phyloP scores from a whole-genome alignment of 257 asterid genomes.

The Petunia axillaris region DNA sequence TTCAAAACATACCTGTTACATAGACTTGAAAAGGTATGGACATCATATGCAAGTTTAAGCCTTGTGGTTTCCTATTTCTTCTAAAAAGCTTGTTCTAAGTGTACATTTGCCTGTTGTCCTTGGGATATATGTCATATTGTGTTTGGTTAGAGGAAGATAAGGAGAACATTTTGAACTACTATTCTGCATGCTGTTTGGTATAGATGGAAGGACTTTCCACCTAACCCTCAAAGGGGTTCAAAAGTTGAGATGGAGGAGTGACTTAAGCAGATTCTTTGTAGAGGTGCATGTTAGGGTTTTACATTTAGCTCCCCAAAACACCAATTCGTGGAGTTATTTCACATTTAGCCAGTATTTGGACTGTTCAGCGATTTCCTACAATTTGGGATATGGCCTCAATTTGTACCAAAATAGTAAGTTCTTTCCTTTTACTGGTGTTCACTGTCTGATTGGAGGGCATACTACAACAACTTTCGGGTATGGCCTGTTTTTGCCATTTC shows the following conservation, averaged over 20 bases:
- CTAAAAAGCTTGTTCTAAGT: slow-evolving; percentile 20
- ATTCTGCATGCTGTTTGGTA: slow-evolving; percentile 9
- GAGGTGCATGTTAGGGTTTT: background rate
- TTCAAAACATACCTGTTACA: slow-evolving; percentile 88
- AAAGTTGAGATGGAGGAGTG: slow-evolving; percentile 20
- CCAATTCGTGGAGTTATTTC: background rate
- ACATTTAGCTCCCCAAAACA: background rate
- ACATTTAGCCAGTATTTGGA: slow-evolving; percentile 1
- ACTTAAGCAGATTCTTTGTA: slow-evolving; percentile 15
- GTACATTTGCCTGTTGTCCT: background rate
- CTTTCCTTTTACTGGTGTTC: slow-evolving; percentile 24
- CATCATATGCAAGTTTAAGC: slow-evolving; percentile 34
- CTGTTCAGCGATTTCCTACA: background rate
- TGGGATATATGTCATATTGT: background rate
- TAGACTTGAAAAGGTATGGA: slow-evolving; percentile 75
- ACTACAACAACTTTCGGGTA: slow-evolving; percentile 4
- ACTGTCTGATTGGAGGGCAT: background rate
- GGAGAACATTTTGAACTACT: too few relatives aligned
- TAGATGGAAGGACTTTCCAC: background rate
- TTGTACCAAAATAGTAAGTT: background rate
- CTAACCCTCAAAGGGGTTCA: too few relatives aligned
- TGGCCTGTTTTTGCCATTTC: background rate
- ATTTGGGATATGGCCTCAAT: slow-evolving; percentile 20
- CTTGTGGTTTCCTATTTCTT: slow-evolving; percentile 21
- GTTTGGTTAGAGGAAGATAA: too few relatives aligned